Conservation (phyloP, 331 rosid genomes). For the Acacia pycnantha region DNA sequence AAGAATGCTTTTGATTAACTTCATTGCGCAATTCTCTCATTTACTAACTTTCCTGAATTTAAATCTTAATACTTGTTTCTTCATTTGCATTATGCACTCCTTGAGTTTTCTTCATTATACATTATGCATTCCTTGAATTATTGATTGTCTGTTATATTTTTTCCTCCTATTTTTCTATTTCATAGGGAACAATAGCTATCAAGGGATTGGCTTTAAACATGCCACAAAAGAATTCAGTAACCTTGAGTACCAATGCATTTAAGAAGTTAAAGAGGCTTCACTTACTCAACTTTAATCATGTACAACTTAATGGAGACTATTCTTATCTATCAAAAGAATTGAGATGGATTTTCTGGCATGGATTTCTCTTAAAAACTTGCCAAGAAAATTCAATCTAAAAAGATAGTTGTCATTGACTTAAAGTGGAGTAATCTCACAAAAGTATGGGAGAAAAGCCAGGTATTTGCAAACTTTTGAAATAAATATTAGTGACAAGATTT, state of each 20-base stretch:
- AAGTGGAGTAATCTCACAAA: not conserved
- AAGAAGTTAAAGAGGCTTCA: not conserved
- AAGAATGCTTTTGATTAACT: not conserved
- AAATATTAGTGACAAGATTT: rapidly evolving
- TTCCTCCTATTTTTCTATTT: not conserved
- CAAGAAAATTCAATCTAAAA: not conserved
- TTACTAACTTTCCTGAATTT: not conserved
- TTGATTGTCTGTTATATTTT: not conserved
- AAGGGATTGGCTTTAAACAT: not conserved
- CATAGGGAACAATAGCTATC: not conserved
- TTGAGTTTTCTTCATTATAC: not conserved
- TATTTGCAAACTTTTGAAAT: not conserved
- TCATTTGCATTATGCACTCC: too few relatives aligned
- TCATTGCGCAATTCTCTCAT: not conserved
- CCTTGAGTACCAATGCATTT: not conserved
- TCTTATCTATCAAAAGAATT: not conserved
- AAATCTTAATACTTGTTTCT: not conserved
- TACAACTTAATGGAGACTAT: not conserved
- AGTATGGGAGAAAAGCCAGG: not conserved
- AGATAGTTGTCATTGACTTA: not conserved
- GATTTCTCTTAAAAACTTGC: not conserved
- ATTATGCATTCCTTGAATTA: not conserved
- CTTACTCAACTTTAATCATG: not conserved
- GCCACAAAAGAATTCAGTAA: not conserved
- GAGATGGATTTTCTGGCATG: not conserved